These are phyloP conservation scores for Cyclostephanos tholiformis DNA, from an alignment of 108 stramenopile species.

Conservation along the genomic window DNA sequence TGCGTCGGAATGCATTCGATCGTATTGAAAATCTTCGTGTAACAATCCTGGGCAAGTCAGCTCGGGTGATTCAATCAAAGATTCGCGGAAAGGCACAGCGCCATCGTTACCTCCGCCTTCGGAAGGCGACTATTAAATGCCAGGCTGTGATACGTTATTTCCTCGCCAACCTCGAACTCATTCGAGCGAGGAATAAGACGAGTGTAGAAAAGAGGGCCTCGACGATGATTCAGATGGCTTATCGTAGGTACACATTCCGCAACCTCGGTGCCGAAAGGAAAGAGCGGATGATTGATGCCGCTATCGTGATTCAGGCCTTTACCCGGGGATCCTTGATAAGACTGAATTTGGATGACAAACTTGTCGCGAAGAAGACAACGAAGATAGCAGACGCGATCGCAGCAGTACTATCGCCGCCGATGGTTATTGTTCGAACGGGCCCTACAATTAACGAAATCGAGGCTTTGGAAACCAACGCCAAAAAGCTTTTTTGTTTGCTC, in stretches of 20 bases:
- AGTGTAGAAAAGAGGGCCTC: slow-evolving; percentile 42
- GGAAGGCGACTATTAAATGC: slow-evolving; percentile 47
- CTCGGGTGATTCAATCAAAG: slow-evolving; percentile 53
- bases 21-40: slow-evolving; percentile 50
- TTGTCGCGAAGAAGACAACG: slow-evolving; percentile 15
- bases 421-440: slow-evolving; percentile 28
- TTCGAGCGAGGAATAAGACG: slow-evolving; percentile 23
- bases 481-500: slow-evolving; percentile 33
- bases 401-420: slow-evolving; percentile 5
- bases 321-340: slow-evolving; percentile 55
- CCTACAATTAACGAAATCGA: slow-evolving; percentile 33
- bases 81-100: slow-evolving; percentile 45
- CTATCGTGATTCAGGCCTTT: slow-evolving; percentile 64
- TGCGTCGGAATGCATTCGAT: slow-evolving; percentile 62
- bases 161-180: slow-evolving; percentile 46
- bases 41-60: slow-evolving; percentile 40
- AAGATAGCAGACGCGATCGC: not conserved
- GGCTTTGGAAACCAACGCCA: slow-evolving; percentile 17
- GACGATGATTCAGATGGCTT: slow-evolving; percentile 44
- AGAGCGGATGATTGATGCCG: slow-evolving; percentile 43
- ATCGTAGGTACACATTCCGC: slow-evolving; percentile 45
- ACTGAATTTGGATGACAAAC: slow-evolving; percentile 34
- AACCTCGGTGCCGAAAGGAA: slow-evolving; percentile 40
- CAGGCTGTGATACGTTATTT: slow-evolving; percentile 48
- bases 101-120: slow-evolving; percentile 47